Evolutionary conservation across 495 filamentous ascomycete genomes (phyloP).

Genomic region (Daldinia concentrica): DNA sequence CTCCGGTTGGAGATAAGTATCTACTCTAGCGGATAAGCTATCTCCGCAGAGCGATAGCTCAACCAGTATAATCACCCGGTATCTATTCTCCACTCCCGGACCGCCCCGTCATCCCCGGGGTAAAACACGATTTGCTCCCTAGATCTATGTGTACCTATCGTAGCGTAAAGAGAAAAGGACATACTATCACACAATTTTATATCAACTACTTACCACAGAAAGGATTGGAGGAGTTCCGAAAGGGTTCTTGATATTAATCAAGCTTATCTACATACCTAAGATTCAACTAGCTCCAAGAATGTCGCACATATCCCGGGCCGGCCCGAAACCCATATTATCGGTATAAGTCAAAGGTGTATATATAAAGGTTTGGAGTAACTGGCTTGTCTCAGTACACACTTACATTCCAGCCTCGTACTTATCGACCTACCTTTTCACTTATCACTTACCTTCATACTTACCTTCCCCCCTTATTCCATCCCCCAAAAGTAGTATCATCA

Average conservation of each 20-base stretch:
- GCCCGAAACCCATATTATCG: background rate
- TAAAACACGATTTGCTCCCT: background rate
- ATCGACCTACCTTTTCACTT: background rate
- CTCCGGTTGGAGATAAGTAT: constrained; percentile 32
- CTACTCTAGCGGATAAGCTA: constrained; percentile 30
- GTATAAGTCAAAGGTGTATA: background rate
- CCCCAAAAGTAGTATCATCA: background rate
- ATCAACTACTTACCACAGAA: background rate
- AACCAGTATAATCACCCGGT: constrained; percentile 23
- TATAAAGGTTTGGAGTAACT: background rate
- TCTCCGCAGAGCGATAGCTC: constrained; percentile 16
- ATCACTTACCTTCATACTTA: background rate
- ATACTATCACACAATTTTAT: background rate
- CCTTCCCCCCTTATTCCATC: background rate
- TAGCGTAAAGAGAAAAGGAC: background rate
- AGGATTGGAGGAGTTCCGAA: background rate
- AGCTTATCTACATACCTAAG: constrained; percentile 11
- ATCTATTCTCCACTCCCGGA: constrained; percentile 34
- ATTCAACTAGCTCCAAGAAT: background rate
- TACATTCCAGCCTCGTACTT: background rate
- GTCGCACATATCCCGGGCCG: background rate
- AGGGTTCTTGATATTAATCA: background rate
- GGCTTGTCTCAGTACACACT: too few relatives aligned
- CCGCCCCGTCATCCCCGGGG: constrained; percentile 29
- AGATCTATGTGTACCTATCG: background rate